These are phyloP conservation scores for Euphorbia celastroides DNA, from an alignment of 441 rosid species.

Conservation along the genomic window DNA sequence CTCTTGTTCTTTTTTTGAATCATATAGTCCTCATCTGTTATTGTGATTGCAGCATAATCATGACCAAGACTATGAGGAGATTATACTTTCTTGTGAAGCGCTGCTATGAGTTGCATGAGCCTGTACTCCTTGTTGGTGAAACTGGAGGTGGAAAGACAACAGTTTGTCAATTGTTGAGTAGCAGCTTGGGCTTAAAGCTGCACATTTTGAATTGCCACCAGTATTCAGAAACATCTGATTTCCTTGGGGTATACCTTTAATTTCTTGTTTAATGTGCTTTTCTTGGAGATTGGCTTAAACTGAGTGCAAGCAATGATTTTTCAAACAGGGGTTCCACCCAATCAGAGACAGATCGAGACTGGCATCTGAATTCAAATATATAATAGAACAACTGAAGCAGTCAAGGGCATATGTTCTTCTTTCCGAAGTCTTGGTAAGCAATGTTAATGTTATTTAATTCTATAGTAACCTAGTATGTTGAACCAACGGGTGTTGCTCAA, in stretches of 20 bases:
- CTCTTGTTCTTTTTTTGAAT: slow-evolving; percentile 3
- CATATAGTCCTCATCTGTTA: slow-evolving; percentile 11
- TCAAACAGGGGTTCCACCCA: slow-evolving; percentile 86
- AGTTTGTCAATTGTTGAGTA: slow-evolving; percentile 81
- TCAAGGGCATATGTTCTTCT: slow-evolving; percentile 44
- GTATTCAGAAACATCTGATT: slow-evolving; percentile 95
- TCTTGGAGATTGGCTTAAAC: slow-evolving; percentile 1
- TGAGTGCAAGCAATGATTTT: slow-evolving; percentile 17
- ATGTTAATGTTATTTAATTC: slow-evolving; percentile 1
- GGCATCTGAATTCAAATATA: slow-evolving; percentile 45
- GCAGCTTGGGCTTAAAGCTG: slow-evolving; percentile 46
- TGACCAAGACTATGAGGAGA: slow-evolving; percentile 91
- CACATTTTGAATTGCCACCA: slow-evolving; percentile 98
- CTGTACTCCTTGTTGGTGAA: slow-evolving; percentile 98
- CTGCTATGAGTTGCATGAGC: slow-evolving; percentile 83
- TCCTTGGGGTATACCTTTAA: slow-evolving; percentile 64
- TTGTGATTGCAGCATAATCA: slow-evolving; percentile 49
- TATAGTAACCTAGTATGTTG: not conserved
- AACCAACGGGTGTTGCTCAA: not conserved
- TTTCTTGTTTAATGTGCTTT: not conserved
- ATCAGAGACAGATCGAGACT: slow-evolving; percentile 88
- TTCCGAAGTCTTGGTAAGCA: slow-evolving; percentile 43
- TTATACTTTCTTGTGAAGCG: slow-evolving; percentile 72
- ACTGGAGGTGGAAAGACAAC: slow-evolving; percentile 99
- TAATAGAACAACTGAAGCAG: slow-evolving; percentile 52